Evolutionary conservation across 352 stramenopile genomes (phyloP), one percentile per base, ranked within the genome.

Genomic region (Globisporangium spinosum): DNA sequence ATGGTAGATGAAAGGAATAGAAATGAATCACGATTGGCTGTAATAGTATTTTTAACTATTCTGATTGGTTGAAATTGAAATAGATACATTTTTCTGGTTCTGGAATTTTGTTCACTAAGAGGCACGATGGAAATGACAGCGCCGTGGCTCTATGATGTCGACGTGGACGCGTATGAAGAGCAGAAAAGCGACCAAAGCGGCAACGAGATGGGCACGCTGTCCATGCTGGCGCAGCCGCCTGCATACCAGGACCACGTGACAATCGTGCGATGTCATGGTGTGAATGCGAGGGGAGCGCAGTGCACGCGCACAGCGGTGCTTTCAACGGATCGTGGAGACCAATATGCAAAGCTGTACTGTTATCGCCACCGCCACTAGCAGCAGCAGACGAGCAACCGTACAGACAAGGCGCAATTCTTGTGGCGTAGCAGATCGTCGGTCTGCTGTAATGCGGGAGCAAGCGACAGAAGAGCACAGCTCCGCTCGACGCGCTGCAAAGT

Each of bases 101-200:
- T 35, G 12, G 25, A 49, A n/a, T 17, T 49, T 17, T 49, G 40
- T 10, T 38, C 32, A 32, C 56, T 9, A 47, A 49, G 15, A 13
- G 2, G 0, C 29, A 60, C 9, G 15, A 20, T n/a, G 57, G 29
- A 62, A 51, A 62, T 62, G 57, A 38, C 5, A 38, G 32, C 67
- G 29, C 68, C 45, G 51, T 73, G 62, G 68, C 58, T 73, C 17
- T 67, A 73, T 13, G 60, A 64, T 34, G 49, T 62, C 40, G 63
- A 69, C 3, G 56, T 47, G 25, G 43, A 51, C 7, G 55, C 45
- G 2, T 34, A 35, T 4, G 43, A n/a, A 27, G 56, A 62, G 64
- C 35, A 47, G 34, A 38, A 49, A 15, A 27, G 55, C 17, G 29
- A 45, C 2, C 7, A 60, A 17, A 13, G 17, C 20, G 55, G 20